Base-by-base conservation (phyloP, 2,329 filamentous ascomycete species). In the Pleurostoma richardsiae region DNA sequence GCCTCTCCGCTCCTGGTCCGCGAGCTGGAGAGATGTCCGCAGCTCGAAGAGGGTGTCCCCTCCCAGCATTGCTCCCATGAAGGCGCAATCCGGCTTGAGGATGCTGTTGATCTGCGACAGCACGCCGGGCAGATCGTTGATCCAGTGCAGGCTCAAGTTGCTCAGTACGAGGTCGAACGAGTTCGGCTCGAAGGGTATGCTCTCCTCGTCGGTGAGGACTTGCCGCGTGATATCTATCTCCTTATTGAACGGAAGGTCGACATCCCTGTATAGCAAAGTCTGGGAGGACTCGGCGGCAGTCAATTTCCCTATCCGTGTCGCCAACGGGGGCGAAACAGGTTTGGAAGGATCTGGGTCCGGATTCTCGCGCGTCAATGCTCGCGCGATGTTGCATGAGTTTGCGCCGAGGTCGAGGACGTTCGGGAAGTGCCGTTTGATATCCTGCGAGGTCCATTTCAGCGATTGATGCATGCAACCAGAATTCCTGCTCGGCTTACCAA, bases 31-130 rank as follows among this genome's bases (percentile, higher is more conserved):
- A 31, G 90, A 94, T 0, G 92, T 95, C 31, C 94, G 88, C 45
- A 99, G 77, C 72, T 99, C 94, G 62, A 86, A 99, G 1, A 99
- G 76, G 6, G 88, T 92, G 65, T 99, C 94, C 0, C 94, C 94
- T 47, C 94, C 94, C 50, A 96, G 85, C 91, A 99, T 99, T 54
- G 92, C 92, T 10, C 88, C 92, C 41, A 99, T 84, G 61, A 99
- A 96, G 2, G 95, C 90, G 47, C 80, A 79, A 64, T 99, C 94
- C 0, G 92, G 90, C 67, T 95, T 95, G 29, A 99, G 77, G 31
- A 95, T 73, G 54, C 80, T 79, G 72, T 96, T 95, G 62, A 96
- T 86, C 61, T 95, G 89, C 2, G 83, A 76, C 3, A 99, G 77
- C 8, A 95, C 73, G 1, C 86, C 88, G 0, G 94, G 94, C 4